phyloP scores from a whole-genome alignment of 2,329 filamentous ascomycete genomes.

The Bipolaris oryzae region DNA sequence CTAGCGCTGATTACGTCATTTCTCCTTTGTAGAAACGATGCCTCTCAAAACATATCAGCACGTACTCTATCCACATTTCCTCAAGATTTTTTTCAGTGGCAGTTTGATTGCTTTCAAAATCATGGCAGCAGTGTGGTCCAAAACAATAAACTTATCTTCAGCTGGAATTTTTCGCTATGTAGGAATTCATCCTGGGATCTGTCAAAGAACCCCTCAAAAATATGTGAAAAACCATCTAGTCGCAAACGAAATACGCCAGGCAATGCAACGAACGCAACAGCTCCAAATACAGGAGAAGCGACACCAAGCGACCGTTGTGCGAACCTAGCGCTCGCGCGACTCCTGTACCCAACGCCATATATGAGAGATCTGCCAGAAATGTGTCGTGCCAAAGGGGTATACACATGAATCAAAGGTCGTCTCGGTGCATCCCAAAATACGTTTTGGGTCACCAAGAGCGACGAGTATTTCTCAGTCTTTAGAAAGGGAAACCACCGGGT shows the following conservation, averaged over 20 bases:
- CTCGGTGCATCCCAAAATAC: neutral
- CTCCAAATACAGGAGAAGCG: neutral
- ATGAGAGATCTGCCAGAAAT: slow-evolving; percentile 3
- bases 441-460: neutral
- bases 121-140: neutral
- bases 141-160: neutral
- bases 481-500: slow-evolving; percentile 42
- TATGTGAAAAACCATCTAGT: neutral
- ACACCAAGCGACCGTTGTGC: slow-evolving; percentile 1
- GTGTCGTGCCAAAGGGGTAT: slow-evolving; percentile 9
- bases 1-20: slow-evolving; percentile 5
- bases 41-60: no score
- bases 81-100: no score
- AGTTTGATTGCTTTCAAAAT: neutral
- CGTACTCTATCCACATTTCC: no score
- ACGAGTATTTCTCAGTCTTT: slow-evolving; percentile 7
- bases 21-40: no score
- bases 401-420: slow-evolving; percentile 9
- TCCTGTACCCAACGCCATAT: slow-evolving; percentile 9
- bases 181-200: neutral
- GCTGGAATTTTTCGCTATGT: neutral
- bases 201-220: neutral
- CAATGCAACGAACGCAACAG: slow-evolving; percentile 6
- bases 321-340: slow-evolving; percentile 3
- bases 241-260: slow-evolving; percentile 3